Base-by-base conservation (phyloP, 1,139 yeast genomes). In the Casaregolazyma lundiana region DNA sequence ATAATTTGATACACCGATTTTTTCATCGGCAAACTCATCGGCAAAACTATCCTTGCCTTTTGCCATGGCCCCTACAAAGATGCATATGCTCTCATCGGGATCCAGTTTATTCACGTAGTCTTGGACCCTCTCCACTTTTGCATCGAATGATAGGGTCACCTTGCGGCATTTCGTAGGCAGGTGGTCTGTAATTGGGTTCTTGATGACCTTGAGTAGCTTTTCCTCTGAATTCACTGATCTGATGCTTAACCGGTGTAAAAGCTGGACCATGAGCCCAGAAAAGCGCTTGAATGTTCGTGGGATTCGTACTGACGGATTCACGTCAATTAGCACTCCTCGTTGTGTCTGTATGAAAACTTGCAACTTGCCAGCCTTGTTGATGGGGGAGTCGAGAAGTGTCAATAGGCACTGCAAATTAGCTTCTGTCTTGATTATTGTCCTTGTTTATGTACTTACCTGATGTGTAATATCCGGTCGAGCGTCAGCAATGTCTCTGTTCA, bases 31-130 rank as follows among this genome's bases (percentile, higher is more conserved):
- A 63, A 67, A 90, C 67, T 90, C 97, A 66, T 92, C 98, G 32
- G 98, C 98, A 68, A 92, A 92, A 58, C 81, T 89, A 68, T 92
- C 98, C 64, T 85, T 85, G 62, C 98, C 98, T 68, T 97, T 81
- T 21, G 98, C 98, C 97, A 92, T 92, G 44, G 98, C 96, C 63
- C 98, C 98, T 42, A 92, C 97, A 67, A 92, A 92, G 22, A 92
- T 97, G 75, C 98, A 92, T 58, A 92, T 83, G 64, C 96, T 86
- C 69, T 92, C 96, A 62, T 88, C 95, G 2, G 80, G 82, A 56
- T 81, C 96, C 57, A 92, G 72, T 47, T 84, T 84, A 36, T 72
- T 70, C 38, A 90, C 92, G 65, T 87, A 90, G 62, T 89, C 96
- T 67, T 89, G 95, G 9, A 89, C 96, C 59, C 89, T 77, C 57